These are phyloP conservation scores for Cochlearia excelsa DNA, from an alignment of 345 rosid genomes.

Conservation along the genomic window DNA sequence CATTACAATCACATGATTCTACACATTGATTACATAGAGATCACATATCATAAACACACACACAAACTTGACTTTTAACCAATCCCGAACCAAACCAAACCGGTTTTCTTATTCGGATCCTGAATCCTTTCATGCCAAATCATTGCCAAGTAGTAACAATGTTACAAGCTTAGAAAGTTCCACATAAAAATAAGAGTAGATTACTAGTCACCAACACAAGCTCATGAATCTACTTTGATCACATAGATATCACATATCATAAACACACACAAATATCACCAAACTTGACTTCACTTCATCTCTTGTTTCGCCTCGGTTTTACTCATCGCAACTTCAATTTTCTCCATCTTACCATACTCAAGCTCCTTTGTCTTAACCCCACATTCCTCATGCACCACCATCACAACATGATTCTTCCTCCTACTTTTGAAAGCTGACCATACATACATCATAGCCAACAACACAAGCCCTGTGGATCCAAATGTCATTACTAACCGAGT, in stretches of 20 bases:
- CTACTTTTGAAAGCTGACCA: conserved; percentile 56
- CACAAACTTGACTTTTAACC: no score
- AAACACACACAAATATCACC: conserved; percentile 27
- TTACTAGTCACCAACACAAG: conserved; percentile 20
- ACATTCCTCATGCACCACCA: conserved; percentile 60
- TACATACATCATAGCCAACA: conserved; percentile 53
- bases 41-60: no score
- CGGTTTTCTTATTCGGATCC: no score
- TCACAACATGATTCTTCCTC: conserved; percentile 39
- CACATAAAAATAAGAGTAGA: conserved; percentile 7
- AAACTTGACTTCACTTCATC: conserved; percentile 45
- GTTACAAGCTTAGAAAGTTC: conserved; percentile 7
- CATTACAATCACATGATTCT: no score
- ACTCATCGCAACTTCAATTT: conserved; percentile 54
- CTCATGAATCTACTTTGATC: conserved; percentile 24
- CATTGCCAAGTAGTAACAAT: conserved; percentile 4
- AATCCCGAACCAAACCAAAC: no score
- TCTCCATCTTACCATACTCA: conserved; percentile 63
- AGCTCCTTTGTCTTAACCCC: conserved; percentile 49
- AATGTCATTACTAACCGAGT: conserved; percentile 59
- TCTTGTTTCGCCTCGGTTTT: conserved; percentile 41
- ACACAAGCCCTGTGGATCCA: conserved; percentile 67
- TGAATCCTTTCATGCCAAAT: no score
- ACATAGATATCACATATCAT: conserved; percentile 44
- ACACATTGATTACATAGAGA: no score